Percentiles rank a stretch among this genome's conserved stretches.
Evolutionary conservation across 768 basidiomycete species (phyloP).

Genomic region (Trichaptum fuscoviolaceum): DNA sequence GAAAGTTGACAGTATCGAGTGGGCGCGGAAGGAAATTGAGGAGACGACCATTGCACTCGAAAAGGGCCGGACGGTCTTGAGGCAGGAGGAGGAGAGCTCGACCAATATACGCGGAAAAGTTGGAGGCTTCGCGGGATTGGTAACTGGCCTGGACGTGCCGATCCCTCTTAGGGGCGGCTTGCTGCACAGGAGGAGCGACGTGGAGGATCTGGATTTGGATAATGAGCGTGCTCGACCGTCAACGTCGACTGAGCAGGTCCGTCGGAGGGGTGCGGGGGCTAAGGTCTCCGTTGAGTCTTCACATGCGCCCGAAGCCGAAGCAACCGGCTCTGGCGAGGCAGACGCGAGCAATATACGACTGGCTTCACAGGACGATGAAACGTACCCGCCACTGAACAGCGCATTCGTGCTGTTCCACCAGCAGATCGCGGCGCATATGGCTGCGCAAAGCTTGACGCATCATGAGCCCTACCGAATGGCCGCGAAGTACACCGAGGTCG

Average conservation of each 20-base stretch:
- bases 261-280: slow-evolving; percentile 18
- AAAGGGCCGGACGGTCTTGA: slow-evolving; percentile 34
- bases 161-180: not conserved
- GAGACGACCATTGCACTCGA: slow-evolving; percentile 48
- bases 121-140: slow-evolving; percentile 5
- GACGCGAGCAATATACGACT: slow-evolving; percentile 9
- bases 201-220: not conserved
- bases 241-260: not conserved
- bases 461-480: slow-evolving; percentile 83
- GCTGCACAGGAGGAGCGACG: not conserved
- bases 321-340: slow-evolving; percentile 12
- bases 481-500: slow-evolving; percentile 70
- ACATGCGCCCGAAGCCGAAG: slow-evolving; percentile 19
- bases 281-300: slow-evolving; percentile 15
- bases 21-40: slow-evolving; percentile 74
- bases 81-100: slow-evolving; percentile 7
- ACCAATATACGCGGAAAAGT: not conserved
- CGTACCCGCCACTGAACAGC: slow-evolving; percentile 58
- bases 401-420: slow-evolving; percentile 89
- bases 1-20: slow-evolving; percentile 92
- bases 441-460: slow-evolving; percentile 67
- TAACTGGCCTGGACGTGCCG: slow-evolving; percentile 7
- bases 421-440: slow-evolving; percentile 91
- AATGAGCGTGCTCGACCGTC: not conserved
- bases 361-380: slow-evolving; percentile 15